phyloP scores from a whole-genome alignment of 345 rosid species.

The Anastatica hierochuntica region DNA sequence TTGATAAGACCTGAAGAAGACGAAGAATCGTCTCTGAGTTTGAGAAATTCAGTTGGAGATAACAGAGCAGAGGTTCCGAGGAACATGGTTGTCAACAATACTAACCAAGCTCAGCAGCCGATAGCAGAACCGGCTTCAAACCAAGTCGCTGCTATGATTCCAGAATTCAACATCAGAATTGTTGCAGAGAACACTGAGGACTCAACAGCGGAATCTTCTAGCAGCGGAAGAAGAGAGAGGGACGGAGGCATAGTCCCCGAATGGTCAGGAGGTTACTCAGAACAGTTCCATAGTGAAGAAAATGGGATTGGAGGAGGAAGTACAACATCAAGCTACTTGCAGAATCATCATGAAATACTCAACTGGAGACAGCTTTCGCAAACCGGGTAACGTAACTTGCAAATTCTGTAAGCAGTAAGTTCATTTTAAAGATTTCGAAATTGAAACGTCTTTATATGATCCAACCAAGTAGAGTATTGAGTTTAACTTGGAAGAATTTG shows the following conservation, averaged over 20 bases:
- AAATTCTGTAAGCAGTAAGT: constrained; percentile 4
- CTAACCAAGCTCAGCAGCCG: constrained; percentile 43
- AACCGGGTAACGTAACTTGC: constrained; percentile 53
- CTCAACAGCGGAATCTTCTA: constrained; percentile 86
- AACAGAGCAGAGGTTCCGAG: constrained; percentile 89
- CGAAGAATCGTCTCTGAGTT: constrained; percentile 54
- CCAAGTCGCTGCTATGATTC: constrained; percentile 32
- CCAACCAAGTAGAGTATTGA: not conserved
- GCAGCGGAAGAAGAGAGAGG: constrained; percentile 67
- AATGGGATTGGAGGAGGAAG: constrained; percentile 57
- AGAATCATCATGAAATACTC: constrained; percentile 72
- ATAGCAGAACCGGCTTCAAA: constrained; percentile 31
- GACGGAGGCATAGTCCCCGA: constrained; percentile 93
- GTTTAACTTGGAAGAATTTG: not conserved
- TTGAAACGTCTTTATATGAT: not conserved
- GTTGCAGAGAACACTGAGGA: constrained; percentile 57
- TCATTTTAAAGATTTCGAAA: not conserved
- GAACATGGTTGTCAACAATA: constrained; percentile 38
- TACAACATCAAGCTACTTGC: constrained; percentile 66
- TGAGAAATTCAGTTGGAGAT: constrained; percentile 41
- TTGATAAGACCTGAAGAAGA: constrained; percentile 63
- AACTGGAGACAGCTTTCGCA: constrained; percentile 86
- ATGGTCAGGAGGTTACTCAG: constrained; percentile 87
- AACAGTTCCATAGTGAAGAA: constrained; percentile 68
- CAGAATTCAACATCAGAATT: constrained; percentile 33